These are phyloP conservation scores for Lotmaria passim DNA, from an alignment of 208 protist species.

Conservation along the genomic window DNA sequence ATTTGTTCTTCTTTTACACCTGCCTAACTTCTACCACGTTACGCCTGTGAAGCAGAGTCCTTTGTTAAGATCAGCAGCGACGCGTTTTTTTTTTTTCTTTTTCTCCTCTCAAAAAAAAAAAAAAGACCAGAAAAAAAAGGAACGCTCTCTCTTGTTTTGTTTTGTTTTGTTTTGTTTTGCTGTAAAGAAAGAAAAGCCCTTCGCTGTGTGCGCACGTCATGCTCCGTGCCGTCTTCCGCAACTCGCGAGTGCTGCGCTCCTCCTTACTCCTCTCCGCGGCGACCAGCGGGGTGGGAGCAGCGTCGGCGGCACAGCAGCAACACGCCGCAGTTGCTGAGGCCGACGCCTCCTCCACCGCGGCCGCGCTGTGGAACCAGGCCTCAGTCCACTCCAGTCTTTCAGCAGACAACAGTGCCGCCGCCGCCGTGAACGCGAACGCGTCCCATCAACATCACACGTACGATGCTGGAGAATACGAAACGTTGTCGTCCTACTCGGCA, in stretches of 20 bases:
- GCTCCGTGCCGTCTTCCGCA: conserved; percentile 24
- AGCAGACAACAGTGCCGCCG: not conserved
- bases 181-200: too few relatives aligned
- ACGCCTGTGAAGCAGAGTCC: too few relatives aligned
- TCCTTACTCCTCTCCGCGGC: conserved; percentile 9
- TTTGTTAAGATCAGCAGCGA: too few relatives aligned
- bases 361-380: conserved; percentile 18
- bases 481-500: not conserved
- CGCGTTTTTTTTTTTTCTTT: conserved; percentile 6
- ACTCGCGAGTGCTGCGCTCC: conserved; percentile 17
- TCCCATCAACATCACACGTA: conserved; percentile 10
- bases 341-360: conserved; percentile 10
- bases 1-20: conserved; percentile 21
- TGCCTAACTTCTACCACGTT: too few relatives aligned
- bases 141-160: not conserved
- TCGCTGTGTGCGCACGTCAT: too few relatives aligned
- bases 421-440: not conserved
- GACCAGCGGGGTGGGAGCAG: not conserved
- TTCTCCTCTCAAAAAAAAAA: conserved; percentile 3
- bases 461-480: not conserved
- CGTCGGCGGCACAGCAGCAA: not conserved
- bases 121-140: not conserved
- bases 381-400: conserved; percentile 1
- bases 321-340: not conserved
- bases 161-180: too few relatives aligned